These are phyloP conservation scores for Podaxis carcinomalis DNA, from an alignment of 768 basidiomycete species.

Conservation along the genomic window DNA sequence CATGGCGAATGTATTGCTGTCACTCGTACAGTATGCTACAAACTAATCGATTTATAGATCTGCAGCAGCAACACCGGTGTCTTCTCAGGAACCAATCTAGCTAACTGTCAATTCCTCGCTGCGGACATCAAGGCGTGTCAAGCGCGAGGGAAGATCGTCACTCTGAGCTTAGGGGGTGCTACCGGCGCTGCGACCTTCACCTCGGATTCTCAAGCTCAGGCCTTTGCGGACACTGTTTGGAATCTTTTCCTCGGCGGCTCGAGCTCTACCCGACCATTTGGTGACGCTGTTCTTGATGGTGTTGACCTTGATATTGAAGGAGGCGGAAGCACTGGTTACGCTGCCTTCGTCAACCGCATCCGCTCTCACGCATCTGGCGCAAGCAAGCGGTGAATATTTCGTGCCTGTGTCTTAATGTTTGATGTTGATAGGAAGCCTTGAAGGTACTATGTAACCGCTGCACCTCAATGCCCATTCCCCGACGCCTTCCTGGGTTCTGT, in stretches of 20 bases:
- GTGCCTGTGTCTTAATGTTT: neutral
- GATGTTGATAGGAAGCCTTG: neutral
- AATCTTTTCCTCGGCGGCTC: slow-evolving; percentile 64
- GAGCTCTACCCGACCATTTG: slow-evolving; percentile 57
- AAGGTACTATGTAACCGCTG: slow-evolving; percentile 54
- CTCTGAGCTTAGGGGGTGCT: slow-evolving; percentile 48
- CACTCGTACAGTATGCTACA: neutral
- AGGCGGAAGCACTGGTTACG: slow-evolving; percentile 41
- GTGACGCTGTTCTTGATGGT: slow-evolving; percentile 57
- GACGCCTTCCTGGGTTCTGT: slow-evolving; percentile 51
- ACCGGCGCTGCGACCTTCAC: slow-evolving; percentile 48
- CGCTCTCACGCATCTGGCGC: slow-evolving; percentile 38
- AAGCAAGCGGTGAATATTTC: slow-evolving; percentile 38
- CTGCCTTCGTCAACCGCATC: slow-evolving; percentile 43
- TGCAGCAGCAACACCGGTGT: slow-evolving; percentile 43
- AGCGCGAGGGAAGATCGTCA: slow-evolving; percentile 46
- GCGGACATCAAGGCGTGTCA: slow-evolving; percentile 57
- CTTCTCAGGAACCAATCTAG: slow-evolving; percentile 53
- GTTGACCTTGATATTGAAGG: slow-evolving; percentile 66
- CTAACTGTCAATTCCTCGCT: slow-evolving; percentile 54
- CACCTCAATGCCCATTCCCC: slow-evolving; percentile 57
- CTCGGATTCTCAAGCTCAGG: slow-evolving; percentile 44
- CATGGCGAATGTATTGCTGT: slow-evolving; percentile 45
- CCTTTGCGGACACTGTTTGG: slow-evolving; percentile 61
- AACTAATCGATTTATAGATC: slow-evolving; percentile 26